Percentiles rank a stretch among this genome's conserved stretches.
Evolutionary conservation across 805 yeast genomes (phyloP).

Genomic region (Zygosaccharomyces gambellarensis): DNA sequence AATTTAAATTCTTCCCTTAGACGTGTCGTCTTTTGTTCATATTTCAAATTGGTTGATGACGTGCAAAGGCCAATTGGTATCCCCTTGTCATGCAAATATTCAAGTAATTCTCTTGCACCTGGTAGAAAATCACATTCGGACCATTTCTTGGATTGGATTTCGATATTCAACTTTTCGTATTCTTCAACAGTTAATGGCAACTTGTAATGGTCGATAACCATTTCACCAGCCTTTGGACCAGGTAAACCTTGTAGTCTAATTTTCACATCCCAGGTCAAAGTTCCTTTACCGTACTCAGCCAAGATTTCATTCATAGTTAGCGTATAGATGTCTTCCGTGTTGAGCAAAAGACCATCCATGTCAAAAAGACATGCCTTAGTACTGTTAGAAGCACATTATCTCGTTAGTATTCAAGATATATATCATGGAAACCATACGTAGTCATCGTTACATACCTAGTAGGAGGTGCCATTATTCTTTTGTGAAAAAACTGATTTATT

Average conservation of each 20-base stretch:
- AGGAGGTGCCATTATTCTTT: conserved; percentile 2
- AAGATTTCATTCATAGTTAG: conserved; percentile 65
- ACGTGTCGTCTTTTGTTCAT: conserved; percentile 66
- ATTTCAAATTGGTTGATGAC: conserved; percentile 63
- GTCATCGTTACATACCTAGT: background rate
- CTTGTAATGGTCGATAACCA: conserved; percentile 62
- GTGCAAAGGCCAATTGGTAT: conserved; percentile 91
- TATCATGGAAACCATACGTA: background rate
- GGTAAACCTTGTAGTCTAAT: conserved; percentile 87
- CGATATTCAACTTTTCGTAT: conserved; percentile 47
- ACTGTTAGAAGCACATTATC: conserved; percentile 3
- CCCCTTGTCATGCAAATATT: conserved; percentile 43
- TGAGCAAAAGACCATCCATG: conserved; percentile 93
- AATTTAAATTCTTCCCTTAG: conserved; percentile 55
- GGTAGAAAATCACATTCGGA: conserved; percentile 62
- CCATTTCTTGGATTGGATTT: conserved; percentile 57
- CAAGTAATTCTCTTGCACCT: conserved; percentile 72
- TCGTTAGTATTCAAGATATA: background rate
- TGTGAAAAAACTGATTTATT: background rate
- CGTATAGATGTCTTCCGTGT: conserved; percentile 90
- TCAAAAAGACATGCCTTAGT: conserved; percentile 44
- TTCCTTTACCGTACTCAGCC: conserved; percentile 66
- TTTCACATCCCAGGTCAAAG: conserved; percentile 87
- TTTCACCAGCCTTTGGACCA: conserved; percentile 65
- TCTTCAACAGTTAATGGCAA: conserved; percentile 67